phyloP scores from a whole-genome alignment of 768 basidiomycete genomes.

The Roridomyces roridus region DNA sequence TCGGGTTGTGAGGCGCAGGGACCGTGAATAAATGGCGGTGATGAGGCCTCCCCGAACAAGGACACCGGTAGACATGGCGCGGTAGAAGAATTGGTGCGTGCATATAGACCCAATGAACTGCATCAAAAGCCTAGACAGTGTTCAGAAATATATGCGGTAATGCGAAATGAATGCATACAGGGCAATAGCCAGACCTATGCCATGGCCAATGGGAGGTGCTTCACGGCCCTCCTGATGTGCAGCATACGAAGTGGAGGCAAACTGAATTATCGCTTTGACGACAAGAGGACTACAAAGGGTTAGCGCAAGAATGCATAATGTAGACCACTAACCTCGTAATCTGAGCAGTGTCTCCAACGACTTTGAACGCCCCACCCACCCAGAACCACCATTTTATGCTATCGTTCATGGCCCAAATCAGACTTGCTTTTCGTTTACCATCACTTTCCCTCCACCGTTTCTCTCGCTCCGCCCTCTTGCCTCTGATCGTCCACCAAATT shows the following conservation, averaged over 20 bases:
- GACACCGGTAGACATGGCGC: constrained; percentile 75
- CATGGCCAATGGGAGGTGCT: constrained; percentile 53
- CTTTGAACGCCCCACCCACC: constrained; percentile 64
- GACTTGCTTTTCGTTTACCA: constrained; percentile 68
- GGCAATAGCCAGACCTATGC: constrained; percentile 77
- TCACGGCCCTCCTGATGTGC: constrained; percentile 45
- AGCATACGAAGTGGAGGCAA: constrained; percentile 65
- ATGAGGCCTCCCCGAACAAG: constrained; percentile 86
- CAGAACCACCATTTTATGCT: constrained; percentile 82
- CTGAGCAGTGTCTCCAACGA: constrained; percentile 74
- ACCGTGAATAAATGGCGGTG: constrained; percentile 82
- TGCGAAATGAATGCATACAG: constrained; percentile 36
- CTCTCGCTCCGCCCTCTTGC: constrained; percentile 60
- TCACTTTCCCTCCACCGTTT: constrained; percentile 66
- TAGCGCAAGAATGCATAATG: background rate
- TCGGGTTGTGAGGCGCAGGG: constrained; percentile 77
- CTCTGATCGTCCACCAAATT: constrained; percentile 66
- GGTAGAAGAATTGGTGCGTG: constrained; percentile 86
- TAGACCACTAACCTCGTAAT: constrained; percentile 45
- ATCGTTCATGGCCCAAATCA: constrained; percentile 76
- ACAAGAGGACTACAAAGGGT: constrained; percentile 61
- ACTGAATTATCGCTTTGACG: constrained; percentile 59
- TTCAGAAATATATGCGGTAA: too few relatives aligned
- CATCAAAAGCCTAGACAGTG: constrained; percentile 48
- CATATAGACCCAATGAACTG: constrained; percentile 72